Percentiles rank a stretch among this genome's conserved stretches.
Evolutionary conservation across 345 rosid species (phyloP).

Genomic region (Acer negundo): DNA sequence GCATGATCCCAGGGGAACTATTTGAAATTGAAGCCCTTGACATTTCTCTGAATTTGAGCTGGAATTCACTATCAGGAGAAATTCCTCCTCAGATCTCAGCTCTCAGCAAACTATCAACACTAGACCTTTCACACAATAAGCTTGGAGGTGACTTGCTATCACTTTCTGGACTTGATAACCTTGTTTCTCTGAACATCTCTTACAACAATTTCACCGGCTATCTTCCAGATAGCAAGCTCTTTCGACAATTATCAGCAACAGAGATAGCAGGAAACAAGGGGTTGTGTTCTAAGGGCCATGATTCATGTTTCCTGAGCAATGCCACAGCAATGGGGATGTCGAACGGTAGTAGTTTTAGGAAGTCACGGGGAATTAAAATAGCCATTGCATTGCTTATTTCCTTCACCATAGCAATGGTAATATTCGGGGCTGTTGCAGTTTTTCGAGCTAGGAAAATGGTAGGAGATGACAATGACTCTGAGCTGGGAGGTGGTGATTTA

Average conservation of each 20-base stretch:
- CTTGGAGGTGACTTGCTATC: conserved; percentile 60
- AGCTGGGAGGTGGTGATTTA: conserved; percentile 46
- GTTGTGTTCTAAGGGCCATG: conserved; percentile 55
- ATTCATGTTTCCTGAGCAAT: conserved; percentile 57
- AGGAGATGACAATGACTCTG: conserved; percentile 51
- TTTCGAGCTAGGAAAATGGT: conserved; percentile 47
- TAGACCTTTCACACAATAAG: conserved; percentile 68
- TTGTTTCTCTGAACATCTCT: conserved; percentile 72
- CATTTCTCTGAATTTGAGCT: conserved; percentile 71
- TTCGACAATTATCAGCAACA: conserved; percentile 50
- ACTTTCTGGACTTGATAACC: conserved; percentile 55
- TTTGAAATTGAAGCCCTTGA: conserved; percentile 65
- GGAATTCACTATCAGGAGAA: conserved; percentile 60
- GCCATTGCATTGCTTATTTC: conserved; percentile 54
- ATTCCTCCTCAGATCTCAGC: conserved; percentile 56
- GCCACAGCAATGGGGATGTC: conserved; percentile 25
- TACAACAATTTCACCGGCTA: conserved; percentile 79
- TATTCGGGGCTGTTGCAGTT: conserved; percentile 53
- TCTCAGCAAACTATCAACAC: conserved; percentile 57
- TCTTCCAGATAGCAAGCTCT: conserved; percentile 71
- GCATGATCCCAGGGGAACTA: conserved; percentile 53
- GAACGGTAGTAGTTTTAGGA: conserved; percentile 22
- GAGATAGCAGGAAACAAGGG: conserved; percentile 65
- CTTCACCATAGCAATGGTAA: conserved; percentile 49
- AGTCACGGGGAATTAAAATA: conserved; percentile 47